Conservation (phyloP, 148 eudicot genomes). For the Rhododendron griersonianum region DNA sequence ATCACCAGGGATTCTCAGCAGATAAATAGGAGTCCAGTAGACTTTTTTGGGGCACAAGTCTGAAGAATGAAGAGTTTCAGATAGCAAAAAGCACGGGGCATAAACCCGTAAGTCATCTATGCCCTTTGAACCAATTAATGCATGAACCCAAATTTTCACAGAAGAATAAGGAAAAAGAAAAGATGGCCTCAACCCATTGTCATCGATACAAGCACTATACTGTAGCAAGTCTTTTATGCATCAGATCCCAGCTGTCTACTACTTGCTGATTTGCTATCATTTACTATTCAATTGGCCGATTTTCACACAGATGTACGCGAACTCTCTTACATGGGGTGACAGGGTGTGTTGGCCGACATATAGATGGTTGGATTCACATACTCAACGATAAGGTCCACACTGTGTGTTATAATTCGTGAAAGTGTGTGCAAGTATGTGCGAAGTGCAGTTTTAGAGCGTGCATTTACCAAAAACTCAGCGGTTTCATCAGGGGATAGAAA, state of each 20-base stretch:
- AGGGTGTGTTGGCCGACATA: not conserved
- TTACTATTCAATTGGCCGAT: not conserved
- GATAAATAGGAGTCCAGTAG: not conserved
- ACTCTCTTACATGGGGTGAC: not conserved
- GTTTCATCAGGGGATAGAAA: no score
- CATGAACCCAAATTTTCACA: not conserved
- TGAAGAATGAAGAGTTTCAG: not conserved
- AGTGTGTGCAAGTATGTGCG: not conserved
- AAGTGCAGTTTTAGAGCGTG: not conserved
- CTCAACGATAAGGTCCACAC: not conserved
- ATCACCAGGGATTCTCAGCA: not conserved
- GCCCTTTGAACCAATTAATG: not conserved
- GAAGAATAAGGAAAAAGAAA: not conserved
- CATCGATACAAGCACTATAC: not conserved
- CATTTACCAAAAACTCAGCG: not conserved
- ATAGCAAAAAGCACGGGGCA: not conserved
- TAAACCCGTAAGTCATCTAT: not conserved
- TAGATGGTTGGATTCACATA: not conserved
- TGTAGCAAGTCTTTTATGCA: not conserved
- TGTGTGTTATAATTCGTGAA: not conserved
- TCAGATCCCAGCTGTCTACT: not conserved
- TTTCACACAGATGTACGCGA: not conserved
- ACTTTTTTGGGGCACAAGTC: not conserved
- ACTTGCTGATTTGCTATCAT: not conserved
- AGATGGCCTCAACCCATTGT: not conserved